phyloP scores from a whole-genome alignment of 1,139 yeast genomes.

The Pichia sp. region DNA sequence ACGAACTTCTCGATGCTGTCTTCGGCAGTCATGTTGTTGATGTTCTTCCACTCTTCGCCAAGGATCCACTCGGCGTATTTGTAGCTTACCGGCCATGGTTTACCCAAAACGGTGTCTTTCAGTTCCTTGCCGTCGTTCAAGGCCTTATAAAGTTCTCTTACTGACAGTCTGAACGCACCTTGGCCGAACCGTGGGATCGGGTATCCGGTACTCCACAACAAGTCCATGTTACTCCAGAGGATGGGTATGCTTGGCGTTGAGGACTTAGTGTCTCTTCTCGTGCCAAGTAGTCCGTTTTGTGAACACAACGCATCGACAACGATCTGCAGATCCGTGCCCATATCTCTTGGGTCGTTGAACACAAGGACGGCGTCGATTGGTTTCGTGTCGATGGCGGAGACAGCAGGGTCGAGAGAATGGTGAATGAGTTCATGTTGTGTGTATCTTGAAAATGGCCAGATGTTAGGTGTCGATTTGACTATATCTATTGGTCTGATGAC shows the following conservation, averaged over 20 bases:
- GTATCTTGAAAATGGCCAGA: constrained; percentile 73
- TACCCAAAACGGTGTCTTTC: constrained; percentile 71
- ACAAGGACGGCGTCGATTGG: constrained; percentile 80
- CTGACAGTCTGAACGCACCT: constrained; percentile 74
- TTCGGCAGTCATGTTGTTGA: constrained; percentile 19
- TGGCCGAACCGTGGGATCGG: constrained; percentile 83
- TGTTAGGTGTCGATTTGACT: constrained; percentile 51
- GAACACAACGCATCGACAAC: constrained; percentile 71
- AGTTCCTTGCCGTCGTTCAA: constrained; percentile 49
- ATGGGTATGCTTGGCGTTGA: constrained; percentile 72
- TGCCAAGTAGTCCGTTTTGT: constrained; percentile 62
- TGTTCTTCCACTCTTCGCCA: constrained; percentile 49
- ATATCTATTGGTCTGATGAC: constrained; percentile 80
- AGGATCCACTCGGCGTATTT: constrained; percentile 77
- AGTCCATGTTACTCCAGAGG: constrained; percentile 82
- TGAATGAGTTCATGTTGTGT: constrained; percentile 44
- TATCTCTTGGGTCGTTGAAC: constrained; percentile 89
- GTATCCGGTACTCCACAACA: constrained; percentile 89
- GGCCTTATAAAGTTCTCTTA: constrained; percentile 62
- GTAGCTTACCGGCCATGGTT: constrained; percentile 78
- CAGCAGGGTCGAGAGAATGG: constrained; percentile 26
- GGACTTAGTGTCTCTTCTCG: constrained; percentile 39
- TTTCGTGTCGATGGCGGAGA: constrained; percentile 21
- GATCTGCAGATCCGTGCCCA: constrained; percentile 84
- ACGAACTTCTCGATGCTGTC: constrained; percentile 24